Evolutionary conservation across 371 early-diverging fungal genomes (phyloP).

Genomic region (Mortierella sp.): DNA sequence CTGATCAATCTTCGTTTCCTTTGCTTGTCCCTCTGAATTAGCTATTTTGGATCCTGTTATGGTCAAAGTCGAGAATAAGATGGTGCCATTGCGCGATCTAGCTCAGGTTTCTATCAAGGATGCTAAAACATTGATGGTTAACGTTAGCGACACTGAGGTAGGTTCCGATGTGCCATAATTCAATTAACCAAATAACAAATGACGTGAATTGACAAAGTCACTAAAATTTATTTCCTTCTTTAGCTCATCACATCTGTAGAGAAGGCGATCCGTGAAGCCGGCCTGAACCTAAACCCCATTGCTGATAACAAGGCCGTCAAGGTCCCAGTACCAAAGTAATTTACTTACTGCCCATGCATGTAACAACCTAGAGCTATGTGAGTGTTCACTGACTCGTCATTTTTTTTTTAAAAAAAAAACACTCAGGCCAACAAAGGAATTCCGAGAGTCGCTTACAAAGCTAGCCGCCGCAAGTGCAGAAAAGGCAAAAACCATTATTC

Average conservation of each 20-base stretch:
- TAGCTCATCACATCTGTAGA: conserved; percentile 81
- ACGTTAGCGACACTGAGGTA: conserved; percentile 84
- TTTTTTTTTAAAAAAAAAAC: neutral
- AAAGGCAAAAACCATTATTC: conserved; percentile 74
- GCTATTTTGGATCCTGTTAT: conserved; percentile 82
- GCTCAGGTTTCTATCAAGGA: conserved; percentile 91
- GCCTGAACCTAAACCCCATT: conserved; percentile 86
- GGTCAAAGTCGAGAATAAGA: conserved; percentile 71
- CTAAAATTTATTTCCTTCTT: neutral
- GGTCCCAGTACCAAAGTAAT: conserved; percentile 91
- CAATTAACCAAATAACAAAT: neutral
- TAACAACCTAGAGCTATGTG: too few species aligned
- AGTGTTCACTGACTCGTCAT: neutral
- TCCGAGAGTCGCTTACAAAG: conserved; percentile 82
- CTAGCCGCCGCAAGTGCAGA: conserved; percentile 77
- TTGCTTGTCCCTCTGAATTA: conserved; percentile 25
- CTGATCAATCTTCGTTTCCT: conserved; percentile 5
- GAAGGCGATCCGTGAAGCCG: conserved; percentile 85
- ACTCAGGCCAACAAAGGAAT: conserved; percentile 81
- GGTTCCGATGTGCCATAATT: conserved; percentile 7
- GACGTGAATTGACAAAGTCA: neutral
- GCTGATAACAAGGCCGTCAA: conserved; percentile 77
- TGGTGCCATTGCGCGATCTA: conserved; percentile 73
- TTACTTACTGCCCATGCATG: neutral
- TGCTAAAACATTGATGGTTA: conserved; percentile 86